Evolutionary conservation across 768 basidiomycete species (phyloP), one percentile per base, ranked within the genome.

Genomic region (Sutorius australiensis): DNA sequence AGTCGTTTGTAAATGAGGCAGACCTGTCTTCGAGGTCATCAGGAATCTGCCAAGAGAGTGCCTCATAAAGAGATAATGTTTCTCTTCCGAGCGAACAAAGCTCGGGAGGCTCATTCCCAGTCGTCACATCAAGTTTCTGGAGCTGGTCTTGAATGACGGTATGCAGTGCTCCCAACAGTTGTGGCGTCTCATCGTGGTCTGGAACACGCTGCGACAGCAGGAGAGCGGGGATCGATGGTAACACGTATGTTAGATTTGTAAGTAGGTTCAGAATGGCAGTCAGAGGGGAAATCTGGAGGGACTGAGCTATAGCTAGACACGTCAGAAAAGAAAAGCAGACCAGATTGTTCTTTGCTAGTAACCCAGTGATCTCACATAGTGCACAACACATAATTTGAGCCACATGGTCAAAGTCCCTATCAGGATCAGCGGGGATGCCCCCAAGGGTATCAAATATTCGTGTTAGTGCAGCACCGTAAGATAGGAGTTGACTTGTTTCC

Each of bases 201-300:
- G 64, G 50, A 37, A 57, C 62, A 33, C 42, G 51, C 24, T 48
- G 58, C 1, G 73, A 68, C 12, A 81, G 54, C 11, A 81, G 60
- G 33, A 66, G 53, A 10, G 70, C 41, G 44, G 69, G 69, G 51
- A 83, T 80, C 11, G 72, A 62, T 16, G 86, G 83, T 43, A 85
- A 59, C 16, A 74, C 71, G 44, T 77, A 72, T 21, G 69, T 67
- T 24, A 87, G 67, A 16, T 70, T 65, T 10, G 73, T 70, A 39
- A 86, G 57, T 40, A 89, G 66, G 61, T 80, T 75, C 13, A 89
- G 68, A 32, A 86, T 63, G 33, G 80, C 77, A 3, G 75, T 68
- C 32, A 87, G 61, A 16, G 76, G 72, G 40, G 61, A 33, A 30
- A 77, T 65, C 84, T 86, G 49, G 19, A 51, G 51, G 45, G 43